Evolutionary conservation across 768 basidiomycete genomes (phyloP).

Genomic region (Rhodotorula taiwanensis): DNA sequence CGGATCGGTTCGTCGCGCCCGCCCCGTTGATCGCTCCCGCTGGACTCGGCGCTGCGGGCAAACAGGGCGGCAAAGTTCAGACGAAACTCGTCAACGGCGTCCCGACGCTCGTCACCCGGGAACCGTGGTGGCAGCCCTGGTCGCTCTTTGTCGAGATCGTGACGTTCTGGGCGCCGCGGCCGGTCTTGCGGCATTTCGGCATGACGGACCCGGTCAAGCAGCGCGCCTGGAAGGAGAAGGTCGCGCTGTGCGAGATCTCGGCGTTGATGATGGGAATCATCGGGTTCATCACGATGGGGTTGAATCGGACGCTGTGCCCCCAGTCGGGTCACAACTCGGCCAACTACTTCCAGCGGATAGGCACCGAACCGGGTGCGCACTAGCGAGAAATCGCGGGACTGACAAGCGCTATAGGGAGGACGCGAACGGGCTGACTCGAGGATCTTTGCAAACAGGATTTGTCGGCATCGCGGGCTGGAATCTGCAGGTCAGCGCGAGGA

Average conservation of each 20-base stretch:
- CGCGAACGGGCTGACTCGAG: neutral
- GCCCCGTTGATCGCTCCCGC: conserved; percentile 88
- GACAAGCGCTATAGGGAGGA: too few species aligned
- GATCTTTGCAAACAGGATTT: conserved; percentile 49
- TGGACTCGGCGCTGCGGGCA: conserved; percentile 42
- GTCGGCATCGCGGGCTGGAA: conserved; percentile 70
- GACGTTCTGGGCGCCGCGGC: conserved; percentile 85
- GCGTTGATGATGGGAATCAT: conserved; percentile 65
- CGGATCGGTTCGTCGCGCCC: conserved; percentile 88
- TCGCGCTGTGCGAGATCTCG: conserved; percentile 83
- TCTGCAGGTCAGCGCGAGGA: conserved; percentile 60
- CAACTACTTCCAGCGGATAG: conserved; percentile 51
- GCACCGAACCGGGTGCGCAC: conserved; percentile 46
- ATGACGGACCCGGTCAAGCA: conserved; percentile 67
- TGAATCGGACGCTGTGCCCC: conserved; percentile 87
- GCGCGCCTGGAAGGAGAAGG: conserved; percentile 98
- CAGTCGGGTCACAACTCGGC: conserved; percentile 50
- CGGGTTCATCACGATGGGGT: conserved; percentile 89
- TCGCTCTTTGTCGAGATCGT: conserved; percentile 66
- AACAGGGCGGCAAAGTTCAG: conserved; percentile 23
- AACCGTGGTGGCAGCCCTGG: conserved; percentile 56
- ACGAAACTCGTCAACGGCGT: conserved; percentile 36
- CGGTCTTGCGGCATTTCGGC: conserved; percentile 65
- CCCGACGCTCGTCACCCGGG: conserved; percentile 35
- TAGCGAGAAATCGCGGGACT: too few species aligned